Percentiles rank a stretch among this genome's conserved stretches.
Conservation (phyloP, 2,329 filamentous ascomycete genomes). For the Sporothrix brunneoviolacea region DNA sequence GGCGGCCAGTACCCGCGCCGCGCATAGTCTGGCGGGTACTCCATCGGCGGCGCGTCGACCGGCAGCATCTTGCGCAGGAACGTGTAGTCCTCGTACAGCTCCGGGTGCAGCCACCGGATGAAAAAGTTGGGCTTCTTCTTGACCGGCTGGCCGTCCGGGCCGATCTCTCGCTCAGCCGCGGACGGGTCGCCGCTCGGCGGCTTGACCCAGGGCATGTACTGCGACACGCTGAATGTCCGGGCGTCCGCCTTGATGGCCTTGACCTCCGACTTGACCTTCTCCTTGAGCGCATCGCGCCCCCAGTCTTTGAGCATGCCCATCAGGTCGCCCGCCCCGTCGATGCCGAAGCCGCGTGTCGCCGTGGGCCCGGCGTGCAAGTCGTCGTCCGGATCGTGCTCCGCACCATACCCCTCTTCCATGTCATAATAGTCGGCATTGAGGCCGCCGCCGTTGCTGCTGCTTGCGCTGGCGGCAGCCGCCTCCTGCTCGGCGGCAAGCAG, state of each 20-base stretch:
- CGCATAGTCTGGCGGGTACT: constrained; percentile 35
- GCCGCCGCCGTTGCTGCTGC: constrained; percentile 15
- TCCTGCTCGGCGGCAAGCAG: constrained; percentile 10
- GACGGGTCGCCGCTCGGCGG: neutral
- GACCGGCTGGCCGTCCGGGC: neutral
- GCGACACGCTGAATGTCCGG: constrained; percentile 21
- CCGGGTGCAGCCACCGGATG: constrained; percentile 50
- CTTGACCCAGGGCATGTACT: constrained; percentile 11
- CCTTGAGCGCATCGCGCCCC: constrained; percentile 19
- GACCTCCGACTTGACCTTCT: constrained; percentile 13
- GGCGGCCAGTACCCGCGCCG: constrained; percentile 65
- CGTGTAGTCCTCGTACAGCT: constrained; percentile 53
- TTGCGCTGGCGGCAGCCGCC: neutral
- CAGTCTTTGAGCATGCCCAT: constrained; percentile 21
- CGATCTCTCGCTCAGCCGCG: neutral
- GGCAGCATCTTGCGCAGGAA: constrained; percentile 41
- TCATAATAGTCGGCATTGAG: constrained; percentile 27
- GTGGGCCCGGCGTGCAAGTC: constrained; percentile 18
- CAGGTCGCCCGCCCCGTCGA: constrained; percentile 25
- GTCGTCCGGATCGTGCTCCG: constrained; percentile 35
- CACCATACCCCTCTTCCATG: constrained; percentile 24
- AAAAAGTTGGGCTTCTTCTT: constrained; percentile 45
- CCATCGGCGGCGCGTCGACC: neutral
- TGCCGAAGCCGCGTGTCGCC: constrained; percentile 20
- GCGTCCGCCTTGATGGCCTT: constrained; percentile 23